Evolutionary conservation across 768 basidiomycete species (phyloP).

Genomic region (Tephrocybe sp.): DNA sequence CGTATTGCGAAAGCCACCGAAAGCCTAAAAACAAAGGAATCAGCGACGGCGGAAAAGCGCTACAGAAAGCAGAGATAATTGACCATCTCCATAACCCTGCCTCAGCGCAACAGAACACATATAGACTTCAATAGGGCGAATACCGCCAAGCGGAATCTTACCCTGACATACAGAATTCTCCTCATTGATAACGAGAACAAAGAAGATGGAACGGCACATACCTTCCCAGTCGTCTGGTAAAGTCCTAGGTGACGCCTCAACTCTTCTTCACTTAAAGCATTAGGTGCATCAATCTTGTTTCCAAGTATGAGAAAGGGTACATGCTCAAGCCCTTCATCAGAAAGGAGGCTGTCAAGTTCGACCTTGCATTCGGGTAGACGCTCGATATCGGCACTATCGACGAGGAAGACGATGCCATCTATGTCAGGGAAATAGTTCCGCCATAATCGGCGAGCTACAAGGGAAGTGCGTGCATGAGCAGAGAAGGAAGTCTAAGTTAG

Average conservation of each 20-base stretch:
- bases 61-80: conserved; percentile 12
- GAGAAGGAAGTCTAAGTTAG: background rate
- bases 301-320: conserved; percentile 98
- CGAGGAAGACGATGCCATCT: conserved; percentile 96
- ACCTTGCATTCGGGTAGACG: conserved; percentile 95
- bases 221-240: conserved; percentile 99
- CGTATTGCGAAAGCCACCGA: conserved; percentile 97
- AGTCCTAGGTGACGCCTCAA: conserved; percentile 93
- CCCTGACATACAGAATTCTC: conserved; percentile 50
- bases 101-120: conserved; percentile 99
- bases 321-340: conserved; percentile 90
- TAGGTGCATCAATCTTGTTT: conserved; percentile 97
- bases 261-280: conserved; percentile 96
- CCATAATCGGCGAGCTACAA: conserved; percentile 91
- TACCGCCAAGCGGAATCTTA: conserved; percentile 93
- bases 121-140: conserved; percentile 97
- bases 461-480: background rate
- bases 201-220: conserved; percentile 27
- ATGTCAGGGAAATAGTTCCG: conserved; percentile 99
- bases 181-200: conserved; percentile 5
- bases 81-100: conserved; percentile 98
- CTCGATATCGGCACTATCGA: conserved; percentile 95
- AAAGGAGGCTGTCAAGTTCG: conserved; percentile 93
- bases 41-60: background rate
- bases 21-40: conserved; percentile 50